Evolutionary conservation across 2,329 filamentous ascomycete species (phyloP), one percentile per base, ranked within the genome.

Genomic region (Stagonosporopsis tanaceti): DNA sequence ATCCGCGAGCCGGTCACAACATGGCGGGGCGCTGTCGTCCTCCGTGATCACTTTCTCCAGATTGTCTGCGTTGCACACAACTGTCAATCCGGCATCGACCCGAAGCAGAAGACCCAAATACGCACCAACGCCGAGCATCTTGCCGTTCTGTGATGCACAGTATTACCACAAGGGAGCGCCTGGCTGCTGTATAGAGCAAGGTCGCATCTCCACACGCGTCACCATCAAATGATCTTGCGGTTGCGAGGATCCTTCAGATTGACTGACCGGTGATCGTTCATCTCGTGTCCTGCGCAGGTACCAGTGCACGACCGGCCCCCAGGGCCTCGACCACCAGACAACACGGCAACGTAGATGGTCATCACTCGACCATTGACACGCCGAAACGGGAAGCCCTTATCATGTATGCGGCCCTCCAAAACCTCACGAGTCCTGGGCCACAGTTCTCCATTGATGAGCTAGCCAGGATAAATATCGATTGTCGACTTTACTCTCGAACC

Each of bases 211-310:
- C 47, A 62, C 52, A 56, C 58, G 54, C 58, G 60, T 60, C 59
- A 63, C 59, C 34, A 50, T 27, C 46, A 35, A 60, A 25, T 45
- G 40, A 47, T 44, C 25, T 41, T 40, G 24, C 40, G 42, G 38
- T 53, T 53, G 39, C 42, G 41, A 47, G 28, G 12, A 47, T 48
- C 45, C 45, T 45, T 45, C 35, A 39, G 35, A 39, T 47, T 25
- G 6, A 38, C n/a, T 28, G 20, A 51, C 47, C 37, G 50, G 42
- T 44, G 25, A 52, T 44, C 39, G 25, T 56, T 53, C 35, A 46
- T 53, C 45, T 52, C 38, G 47, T 47, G 27, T 52, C 47, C 41
- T 50, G 59, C 47, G 59, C 63, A 61, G 55, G 61, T 65, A 64
- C 63, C 51, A 44, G 46, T 39, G 47, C 38, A 37, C 41, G 32